Evolutionary conservation across 768 basidiomycete species (phyloP).

Genomic region (Strobilomyces echinocephalus): DNA sequence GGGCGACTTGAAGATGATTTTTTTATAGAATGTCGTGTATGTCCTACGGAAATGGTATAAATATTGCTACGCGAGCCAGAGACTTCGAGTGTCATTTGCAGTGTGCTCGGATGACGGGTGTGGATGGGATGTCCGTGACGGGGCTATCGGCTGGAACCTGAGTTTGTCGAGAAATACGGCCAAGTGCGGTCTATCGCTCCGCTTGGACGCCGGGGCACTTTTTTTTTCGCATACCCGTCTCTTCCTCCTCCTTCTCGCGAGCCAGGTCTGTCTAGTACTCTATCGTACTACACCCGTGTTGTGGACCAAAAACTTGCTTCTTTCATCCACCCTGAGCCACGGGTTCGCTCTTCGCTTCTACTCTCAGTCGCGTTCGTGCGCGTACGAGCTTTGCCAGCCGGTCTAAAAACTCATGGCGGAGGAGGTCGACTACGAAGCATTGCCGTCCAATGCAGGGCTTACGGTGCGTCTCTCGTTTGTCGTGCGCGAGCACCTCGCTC

Average conservation of each 20-base stretch:
- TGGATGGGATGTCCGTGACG: background rate
- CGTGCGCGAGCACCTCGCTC: conserved; percentile 11
- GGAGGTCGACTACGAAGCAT: conserved; percentile 59
- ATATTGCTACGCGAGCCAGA: background rate
- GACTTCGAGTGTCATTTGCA: background rate
- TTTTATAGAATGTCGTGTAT: background rate
- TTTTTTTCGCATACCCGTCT: conserved; percentile 5
- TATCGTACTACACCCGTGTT: background rate
- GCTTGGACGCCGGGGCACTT: background rate
- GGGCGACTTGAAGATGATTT: background rate
- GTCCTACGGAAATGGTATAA: background rate
- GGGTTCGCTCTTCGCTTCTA: background rate
- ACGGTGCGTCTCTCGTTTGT: conserved; percentile 39
- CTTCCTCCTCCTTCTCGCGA: background rate
- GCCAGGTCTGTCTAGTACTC: background rate
- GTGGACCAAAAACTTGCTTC: conserved; percentile 8
- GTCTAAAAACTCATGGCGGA: conserved; percentile 29
- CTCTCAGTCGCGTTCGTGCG: conserved; percentile 3
- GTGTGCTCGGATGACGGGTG: background rate
- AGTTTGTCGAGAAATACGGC: background rate
- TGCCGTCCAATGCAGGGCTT: conserved; percentile 75
- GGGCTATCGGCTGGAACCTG: background rate
- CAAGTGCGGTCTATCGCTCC: conserved; percentile 1
- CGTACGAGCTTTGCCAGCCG: conserved; percentile 4
- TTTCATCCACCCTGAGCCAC: conserved; percentile 1